Evolutionary conservation across 1,284 basidiomycete species (phyloP), one percentile per base, ranked within the genome.

Genomic region (Leccinum insolens): DNA sequence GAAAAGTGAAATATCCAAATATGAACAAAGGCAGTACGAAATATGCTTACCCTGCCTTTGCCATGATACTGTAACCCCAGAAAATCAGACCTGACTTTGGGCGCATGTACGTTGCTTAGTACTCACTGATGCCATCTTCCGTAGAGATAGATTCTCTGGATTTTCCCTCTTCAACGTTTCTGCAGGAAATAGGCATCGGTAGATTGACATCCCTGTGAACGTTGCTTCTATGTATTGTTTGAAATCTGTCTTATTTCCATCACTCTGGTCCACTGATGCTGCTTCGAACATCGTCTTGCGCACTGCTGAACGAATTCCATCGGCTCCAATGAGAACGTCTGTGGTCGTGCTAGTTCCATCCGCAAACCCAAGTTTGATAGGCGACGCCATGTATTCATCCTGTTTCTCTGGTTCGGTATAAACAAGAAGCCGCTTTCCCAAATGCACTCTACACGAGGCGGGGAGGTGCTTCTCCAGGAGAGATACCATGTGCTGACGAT

Each of bases 1-100:
- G 73, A 82, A 79, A 81, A 82, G 68, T 66, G 60, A 9, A 11
- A 64, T 68, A 1, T 49, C 11, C 4, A 25, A 34, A 37, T 22
- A 17, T 3, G 9, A 31, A 39, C 9, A 1, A 34, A 41, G 55
- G 15, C 2, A 15, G 22, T 22, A 9, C 15, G 6, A 25, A 55
- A 46, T 3, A 41, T 14, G 15, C 4, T 6, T 49, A 68, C 67
- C 59, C 17, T 69, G 20, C 62, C 63, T 61, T 65, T 63, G 22
- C 66, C 66, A 3, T 3, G 0, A 20, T 63, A 62, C 69, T 70
- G 25, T 37, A 4, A 15, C 25, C 17, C 7, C 11, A 22, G 15
- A n/a, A 20, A n/a, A 12, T 70, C 58, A 70, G 46, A 7, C 4
- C 2, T 12, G 14, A 31, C 15, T 11, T 15, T 12, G n/a, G 31